Base-by-base conservation (phyloP, 352 stramenopile genomes). In the Saprolegnia diclina region DNA sequence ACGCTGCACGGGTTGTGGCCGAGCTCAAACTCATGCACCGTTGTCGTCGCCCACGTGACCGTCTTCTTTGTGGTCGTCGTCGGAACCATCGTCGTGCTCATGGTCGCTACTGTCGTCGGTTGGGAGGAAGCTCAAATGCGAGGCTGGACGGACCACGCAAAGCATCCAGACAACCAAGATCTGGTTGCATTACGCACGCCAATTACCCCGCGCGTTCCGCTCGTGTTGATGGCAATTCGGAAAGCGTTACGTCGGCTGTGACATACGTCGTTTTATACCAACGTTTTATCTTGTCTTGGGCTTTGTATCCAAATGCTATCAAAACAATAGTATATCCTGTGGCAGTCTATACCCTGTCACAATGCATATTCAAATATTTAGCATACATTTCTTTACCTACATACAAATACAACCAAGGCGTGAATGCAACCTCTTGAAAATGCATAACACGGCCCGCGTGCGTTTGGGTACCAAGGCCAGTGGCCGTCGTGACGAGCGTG, bases 61-160 rank as follows among this genome's bases (percentile, higher is more conserved):
- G n/a, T 26, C 63, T 63, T 69, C 35, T 6, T 29, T 88, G 40
- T 88, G 82, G 18, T 97, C 73, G 81, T 99, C 59, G 98, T 71
- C 91, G 97, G 29, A 35, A 35, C 29, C n/a, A 98, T 99, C 74
- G 92, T 99, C n/a, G 98, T 98, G 72, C 79, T 99, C 5, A 95
- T 99, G 29, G 29, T 35, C 29, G 29, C n/a, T 48, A 14, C 55
- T 22, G 55, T 32, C n/a, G 26, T 19, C 56, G 35, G 50, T 35
- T 64, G 13, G 22, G n/a, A 35, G 37, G 50, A 54, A 54, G 42
- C 24, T 55, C 19, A 35, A 35, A 40, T 61, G 53, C 21, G 14
- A n/a, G 53, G 32, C 21, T 26, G 53, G 53, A 61, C 21, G 53
- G 53, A 61, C 53, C 21, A 65, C 52, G 35, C 13, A 59, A 59